Percentiles rank a stretch among this genome's conserved stretches.
phyloP scores from a whole-genome alignment of 73 alveolate genomes.

The Uronychia binucleata region DNA sequence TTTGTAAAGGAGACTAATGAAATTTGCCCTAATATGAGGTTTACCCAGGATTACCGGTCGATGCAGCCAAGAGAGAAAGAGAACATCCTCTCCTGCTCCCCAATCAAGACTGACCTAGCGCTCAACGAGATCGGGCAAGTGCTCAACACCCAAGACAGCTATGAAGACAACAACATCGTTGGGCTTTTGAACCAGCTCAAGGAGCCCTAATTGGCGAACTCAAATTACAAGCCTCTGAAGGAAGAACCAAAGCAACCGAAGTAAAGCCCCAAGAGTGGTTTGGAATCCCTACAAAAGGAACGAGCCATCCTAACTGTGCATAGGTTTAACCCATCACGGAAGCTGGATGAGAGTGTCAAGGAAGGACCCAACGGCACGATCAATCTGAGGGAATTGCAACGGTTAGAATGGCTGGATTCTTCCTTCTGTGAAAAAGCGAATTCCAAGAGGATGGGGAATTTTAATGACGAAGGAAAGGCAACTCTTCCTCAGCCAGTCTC shows the following conservation, averaged over 20 bases:
- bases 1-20: too few relatives aligned
- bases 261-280: background rate
- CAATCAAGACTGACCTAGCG: background rate
- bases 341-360: too few relatives aligned
- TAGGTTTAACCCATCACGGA: too few relatives aligned
- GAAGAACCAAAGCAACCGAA: background rate
- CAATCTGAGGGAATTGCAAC: too few relatives aligned
- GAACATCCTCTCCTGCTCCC: background rate
- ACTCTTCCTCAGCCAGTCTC: background rate
- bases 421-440: background rate
- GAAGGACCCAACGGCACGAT: too few relatives aligned
- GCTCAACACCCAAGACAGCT: background rate
- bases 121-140: background rate
- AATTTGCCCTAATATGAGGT: too few relatives aligned
- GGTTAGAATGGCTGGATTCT: too few relatives aligned
- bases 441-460: background rate
- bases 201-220: background rate
- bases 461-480: background rate
- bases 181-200: background rate
- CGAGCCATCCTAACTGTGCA: too few relatives aligned
- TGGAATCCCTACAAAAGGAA: too few relatives aligned
- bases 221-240: background rate
- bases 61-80: too few relatives aligned
- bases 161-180: background rate
- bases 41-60: too few relatives aligned